A percentile compares a stretch with the other conserved stretches of the same genome.
Evolutionary conservation across 2,329 filamentous ascomycete species (phyloP).

Genomic region (Bertia moriformis): DNA sequence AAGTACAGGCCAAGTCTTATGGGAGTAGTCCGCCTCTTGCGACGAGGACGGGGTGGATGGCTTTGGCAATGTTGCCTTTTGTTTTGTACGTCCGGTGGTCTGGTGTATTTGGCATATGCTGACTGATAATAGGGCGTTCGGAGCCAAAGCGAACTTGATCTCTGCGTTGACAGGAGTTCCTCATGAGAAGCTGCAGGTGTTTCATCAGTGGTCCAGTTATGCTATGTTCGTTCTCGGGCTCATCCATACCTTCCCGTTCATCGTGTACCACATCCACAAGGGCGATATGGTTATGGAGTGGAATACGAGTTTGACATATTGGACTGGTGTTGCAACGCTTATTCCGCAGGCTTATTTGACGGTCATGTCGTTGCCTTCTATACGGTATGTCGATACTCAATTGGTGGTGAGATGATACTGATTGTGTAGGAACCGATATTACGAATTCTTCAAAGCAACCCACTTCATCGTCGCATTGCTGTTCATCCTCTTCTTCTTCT

Average conservation of each 20-base stretch:
- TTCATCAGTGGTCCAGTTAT: slow-evolving; percentile 36
- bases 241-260: slow-evolving; percentile 44
- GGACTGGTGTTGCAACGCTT: slow-evolving; percentile 38
- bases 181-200: slow-evolving; percentile 41
- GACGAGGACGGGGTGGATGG: slow-evolving; percentile 34
- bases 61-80: slow-evolving; percentile 33
- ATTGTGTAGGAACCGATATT: slow-evolving; percentile 28
- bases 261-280: slow-evolving; percentile 31
- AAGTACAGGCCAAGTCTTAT: slow-evolving; percentile 19
- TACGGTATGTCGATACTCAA: slow-evolving; percentile 22
- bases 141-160: slow-evolving; percentile 40
- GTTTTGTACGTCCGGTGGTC: slow-evolving; percentile 19
- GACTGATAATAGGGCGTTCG: slow-evolving; percentile 25
- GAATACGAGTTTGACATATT: slow-evolving; percentile 28
- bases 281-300: slow-evolving; percentile 31
- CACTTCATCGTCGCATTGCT: slow-evolving; percentile 35
- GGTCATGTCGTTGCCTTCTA: slow-evolving; percentile 31
- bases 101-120: slow-evolving; percentile 3
- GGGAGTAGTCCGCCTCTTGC: slow-evolving; percentile 36
- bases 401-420: too few species aligned
- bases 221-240: slow-evolving; percentile 40
- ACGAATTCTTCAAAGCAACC: slow-evolving; percentile 46
- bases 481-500: slow-evolving; percentile 44
- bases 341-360: slow-evolving; percentile 38
- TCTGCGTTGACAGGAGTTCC: slow-evolving; percentile 35